phyloP scores from a whole-genome alignment of 768 basidiomycete genomes.

The Paxillus ammoniavirescens region DNA sequence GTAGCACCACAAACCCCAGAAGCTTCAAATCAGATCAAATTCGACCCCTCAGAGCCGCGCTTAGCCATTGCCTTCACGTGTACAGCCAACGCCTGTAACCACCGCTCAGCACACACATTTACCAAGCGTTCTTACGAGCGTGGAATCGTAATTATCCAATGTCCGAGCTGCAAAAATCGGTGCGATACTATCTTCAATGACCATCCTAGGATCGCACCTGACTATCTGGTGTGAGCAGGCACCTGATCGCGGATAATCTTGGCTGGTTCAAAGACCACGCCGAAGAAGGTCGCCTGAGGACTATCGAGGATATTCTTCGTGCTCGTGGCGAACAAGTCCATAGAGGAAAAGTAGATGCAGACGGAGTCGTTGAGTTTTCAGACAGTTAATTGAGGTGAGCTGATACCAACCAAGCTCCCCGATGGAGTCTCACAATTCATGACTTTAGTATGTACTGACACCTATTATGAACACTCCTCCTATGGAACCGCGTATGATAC shows the following conservation, averaged over 20 bases:
- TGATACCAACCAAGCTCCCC: background rate
- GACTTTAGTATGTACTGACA: background rate
- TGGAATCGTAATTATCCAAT: constrained; percentile 89
- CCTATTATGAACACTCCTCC: background rate
- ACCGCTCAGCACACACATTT: constrained; percentile 87
- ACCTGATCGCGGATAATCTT: constrained; percentile 86
- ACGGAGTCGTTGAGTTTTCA: constrained; percentile 56
- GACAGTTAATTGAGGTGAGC: constrained; percentile 23
- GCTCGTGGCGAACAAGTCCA: constrained; percentile 77
- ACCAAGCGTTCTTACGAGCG: constrained; percentile 79
- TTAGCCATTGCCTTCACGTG: constrained; percentile 86
- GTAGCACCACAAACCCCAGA: constrained; percentile 2
- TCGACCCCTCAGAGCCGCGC: constrained; percentile 52
- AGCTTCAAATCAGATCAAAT: constrained; percentile 19
- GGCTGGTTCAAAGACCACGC: constrained; percentile 91
- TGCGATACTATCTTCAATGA: constrained; percentile 33
- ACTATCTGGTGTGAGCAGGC: constrained; percentile 38
- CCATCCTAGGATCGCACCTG: background rate
- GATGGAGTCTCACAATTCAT: background rate
- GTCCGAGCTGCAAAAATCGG: constrained; percentile 88
- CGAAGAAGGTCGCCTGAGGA: constrained; percentile 66
- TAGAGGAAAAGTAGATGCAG: constrained; percentile 44
- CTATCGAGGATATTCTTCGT: constrained; percentile 78
- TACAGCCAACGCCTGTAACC: constrained; percentile 68
- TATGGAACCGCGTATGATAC: constrained; percentile 9